These are phyloP conservation scores for Neoboletus brunneissimus DNA, from an alignment of 768 basidiomycete species.

Conservation along the genomic window DNA sequence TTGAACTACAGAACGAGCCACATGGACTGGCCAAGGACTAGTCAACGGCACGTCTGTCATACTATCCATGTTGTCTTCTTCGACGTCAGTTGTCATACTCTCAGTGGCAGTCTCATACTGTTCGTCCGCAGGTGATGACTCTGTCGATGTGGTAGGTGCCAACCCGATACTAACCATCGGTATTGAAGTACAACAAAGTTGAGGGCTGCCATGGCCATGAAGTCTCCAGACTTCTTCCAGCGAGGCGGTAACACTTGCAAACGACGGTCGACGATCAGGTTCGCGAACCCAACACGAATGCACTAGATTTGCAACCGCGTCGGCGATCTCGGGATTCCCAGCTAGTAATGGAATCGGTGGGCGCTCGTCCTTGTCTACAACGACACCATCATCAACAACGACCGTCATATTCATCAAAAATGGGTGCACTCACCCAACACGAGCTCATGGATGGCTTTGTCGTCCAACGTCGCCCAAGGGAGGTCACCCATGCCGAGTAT, in stretches of 20 bases:
- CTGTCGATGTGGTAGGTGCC: not conserved
- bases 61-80: conserved; percentile 7
- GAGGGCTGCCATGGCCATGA: conserved; percentile 25
- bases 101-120: conserved; percentile 28
- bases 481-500: conserved; percentile 59
- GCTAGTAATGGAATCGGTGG: conserved; percentile 44
- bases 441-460: conserved; percentile 48
- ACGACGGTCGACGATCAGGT: conserved; percentile 51
- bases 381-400: conserved; percentile 17
- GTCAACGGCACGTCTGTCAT: conserved; percentile 19
- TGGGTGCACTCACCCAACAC: conserved; percentile 43
- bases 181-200: not conserved
- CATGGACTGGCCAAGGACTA: conserved; percentile 9
- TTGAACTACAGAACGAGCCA: not conserved
- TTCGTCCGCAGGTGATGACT: conserved; percentile 23
- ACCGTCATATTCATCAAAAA: conserved; percentile 2
- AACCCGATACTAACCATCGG: not conserved
- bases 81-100: conserved; percentile 20
- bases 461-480: conserved; percentile 54
- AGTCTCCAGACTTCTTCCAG: conserved; percentile 45
- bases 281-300: conserved; percentile 55
- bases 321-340: conserved; percentile 32
- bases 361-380: conserved; percentile 48
- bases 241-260: conserved; percentile 45
- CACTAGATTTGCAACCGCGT: conserved; percentile 43